A percentile compares a stretch with the other conserved stretches of the same genome.
These are phyloP conservation scores for Phytophthora nicotianae DNA, from an alignment of 352 stramenopile species.

Conservation along the genomic window DNA sequence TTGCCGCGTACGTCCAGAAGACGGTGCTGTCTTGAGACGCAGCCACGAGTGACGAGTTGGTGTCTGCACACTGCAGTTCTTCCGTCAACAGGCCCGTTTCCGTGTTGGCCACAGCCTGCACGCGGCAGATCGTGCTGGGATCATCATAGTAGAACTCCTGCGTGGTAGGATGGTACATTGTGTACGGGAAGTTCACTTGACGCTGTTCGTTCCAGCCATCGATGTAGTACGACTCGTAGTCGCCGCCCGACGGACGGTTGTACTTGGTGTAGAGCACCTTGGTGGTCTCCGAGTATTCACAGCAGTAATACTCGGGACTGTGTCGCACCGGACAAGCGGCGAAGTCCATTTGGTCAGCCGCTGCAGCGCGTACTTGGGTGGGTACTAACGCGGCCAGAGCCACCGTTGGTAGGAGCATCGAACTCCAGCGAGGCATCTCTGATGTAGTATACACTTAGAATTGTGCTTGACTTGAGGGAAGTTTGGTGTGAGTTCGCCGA, in stretches of 20 bases:
- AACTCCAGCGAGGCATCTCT: slow-evolving; percentile 20
- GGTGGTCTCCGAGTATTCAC: slow-evolving; percentile 35
- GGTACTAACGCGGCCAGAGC: slow-evolving; percentile 15
- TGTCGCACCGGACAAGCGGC: slow-evolving; percentile 43
- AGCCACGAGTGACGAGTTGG: slow-evolving; percentile 36
- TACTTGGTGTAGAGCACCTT: slow-evolving; percentile 44
- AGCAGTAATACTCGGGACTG: slow-evolving; percentile 41
- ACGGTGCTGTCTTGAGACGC: slow-evolving; percentile 37
- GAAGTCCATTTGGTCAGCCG: slow-evolving; percentile 39
- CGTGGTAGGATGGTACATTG: background rate
- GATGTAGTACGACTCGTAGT: slow-evolving; percentile 43
- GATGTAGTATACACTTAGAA: background rate
- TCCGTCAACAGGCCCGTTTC: slow-evolving; percentile 29
- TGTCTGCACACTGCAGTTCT: slow-evolving; percentile 38
- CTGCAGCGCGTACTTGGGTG: slow-evolving; percentile 11
- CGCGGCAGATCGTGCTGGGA: slow-evolving; percentile 27
- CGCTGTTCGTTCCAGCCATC: slow-evolving; percentile 38
- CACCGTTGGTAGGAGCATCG: slow-evolving; percentile 10
- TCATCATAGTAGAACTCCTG: slow-evolving; percentile 39
- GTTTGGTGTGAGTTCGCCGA: slow-evolving; percentile 12
- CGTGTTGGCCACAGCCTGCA: slow-evolving; percentile 31
- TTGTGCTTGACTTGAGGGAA: slow-evolving; percentile 1
- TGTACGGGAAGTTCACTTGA: slow-evolving; percentile 47
- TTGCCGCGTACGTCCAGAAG: slow-evolving; percentile 48
- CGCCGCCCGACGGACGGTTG: slow-evolving; percentile 33